These are phyloP conservation scores for Coniochaeta prunicola DNA, from an alignment of 2,329 filamentous ascomycete genomes.

Conservation along the genomic window DNA sequence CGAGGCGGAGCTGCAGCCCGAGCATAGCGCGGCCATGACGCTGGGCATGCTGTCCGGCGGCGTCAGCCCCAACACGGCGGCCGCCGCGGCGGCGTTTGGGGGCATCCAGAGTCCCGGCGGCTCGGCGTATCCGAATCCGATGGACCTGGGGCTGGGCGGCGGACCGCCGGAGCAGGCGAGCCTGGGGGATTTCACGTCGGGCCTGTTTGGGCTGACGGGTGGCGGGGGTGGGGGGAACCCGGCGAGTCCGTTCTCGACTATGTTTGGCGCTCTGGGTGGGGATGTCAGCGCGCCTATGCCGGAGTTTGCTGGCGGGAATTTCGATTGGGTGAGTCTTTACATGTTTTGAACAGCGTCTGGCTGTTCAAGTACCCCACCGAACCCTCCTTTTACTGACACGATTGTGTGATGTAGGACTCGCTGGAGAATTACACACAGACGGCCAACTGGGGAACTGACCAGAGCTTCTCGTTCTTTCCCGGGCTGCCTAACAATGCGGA, in stretches of 20 bases:
- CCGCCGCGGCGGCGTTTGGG: constrained; percentile 14
- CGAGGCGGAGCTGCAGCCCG: constrained; percentile 23
- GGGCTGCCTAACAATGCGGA: constrained; percentile 18
- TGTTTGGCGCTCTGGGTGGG: constrained; percentile 27
- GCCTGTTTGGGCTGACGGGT: constrained; percentile 15
- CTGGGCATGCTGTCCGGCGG: constrained; percentile 34
- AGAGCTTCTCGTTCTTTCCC: constrained; percentile 45
- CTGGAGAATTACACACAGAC: constrained; percentile 51
- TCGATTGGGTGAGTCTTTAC: constrained; percentile 48
- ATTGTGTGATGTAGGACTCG: constrained; percentile 31
- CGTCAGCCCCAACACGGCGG: constrained; percentile 21
- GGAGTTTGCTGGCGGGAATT: constrained; percentile 38
- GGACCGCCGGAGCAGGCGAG: not conserved
- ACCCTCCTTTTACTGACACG: constrained; percentile 19
- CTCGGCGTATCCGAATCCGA: constrained; percentile 32
- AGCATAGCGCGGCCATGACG: constrained; percentile 33
- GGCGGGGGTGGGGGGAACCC: constrained; percentile 15
- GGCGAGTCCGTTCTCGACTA: constrained; percentile 37
- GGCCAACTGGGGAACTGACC: constrained; percentile 45
- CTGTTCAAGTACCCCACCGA: too few relatives aligned
- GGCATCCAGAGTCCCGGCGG: constrained; percentile 29
- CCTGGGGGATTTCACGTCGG: constrained; percentile 26
- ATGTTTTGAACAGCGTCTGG: too few relatives aligned
- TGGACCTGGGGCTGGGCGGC: constrained; percentile 30
- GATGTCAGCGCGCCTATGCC: constrained; percentile 17